Base-by-base conservation (phyloP, 208 protist species). In the Trypanosomatidae sp. region DNA sequence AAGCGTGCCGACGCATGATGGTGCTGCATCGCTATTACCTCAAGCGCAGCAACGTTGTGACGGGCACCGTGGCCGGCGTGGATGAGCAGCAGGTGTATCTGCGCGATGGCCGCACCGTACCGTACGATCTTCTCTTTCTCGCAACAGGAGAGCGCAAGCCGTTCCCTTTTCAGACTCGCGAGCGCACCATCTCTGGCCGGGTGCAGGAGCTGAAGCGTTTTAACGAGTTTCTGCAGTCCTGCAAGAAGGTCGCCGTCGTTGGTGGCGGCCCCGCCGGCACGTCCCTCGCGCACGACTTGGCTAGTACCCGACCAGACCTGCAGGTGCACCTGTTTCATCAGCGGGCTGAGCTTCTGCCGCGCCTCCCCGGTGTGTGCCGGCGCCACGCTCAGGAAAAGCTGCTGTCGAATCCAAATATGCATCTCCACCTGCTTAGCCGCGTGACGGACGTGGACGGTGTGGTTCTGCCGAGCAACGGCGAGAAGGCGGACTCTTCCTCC, bases 11-110 rank as follows among this genome's bases (percentile, higher is more conserved):
- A 4, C 84, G 86, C 15, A 84, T 95, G 73, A 83, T 94, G 72
- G 79, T 91, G 53, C 78, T 94, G 28, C 93, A 97, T 70, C 86
- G 93, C 28, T 95, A 91, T 72, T 97, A 97, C 82, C 81, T 97
- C 9, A 94, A 93, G 71, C 75, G 84, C 41, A 79, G 85, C 55
- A 96, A 97, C 74, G 86, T 95, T 0, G 69, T 97, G 13, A 93
- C 91, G 0, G 93, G 91, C 33, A 92, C 85, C n/a, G 93, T 95
- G 50, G 73, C 86, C 41, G 91, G 90, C 9, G 90, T 95, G 39
- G 85, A 91, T 64, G 80, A 83, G 7, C 70, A 79, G 49, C 41
- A 80, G 43, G 88, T 97, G 39, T 83, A 81, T 69, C 75, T 97
- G 28, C 53, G 71, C 62, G 93, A 95, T 39, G 90, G 88, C 30